phyloP scores from a whole-genome alignment of 805 yeast species.

The Sugiyamaella marilandica region DNA sequence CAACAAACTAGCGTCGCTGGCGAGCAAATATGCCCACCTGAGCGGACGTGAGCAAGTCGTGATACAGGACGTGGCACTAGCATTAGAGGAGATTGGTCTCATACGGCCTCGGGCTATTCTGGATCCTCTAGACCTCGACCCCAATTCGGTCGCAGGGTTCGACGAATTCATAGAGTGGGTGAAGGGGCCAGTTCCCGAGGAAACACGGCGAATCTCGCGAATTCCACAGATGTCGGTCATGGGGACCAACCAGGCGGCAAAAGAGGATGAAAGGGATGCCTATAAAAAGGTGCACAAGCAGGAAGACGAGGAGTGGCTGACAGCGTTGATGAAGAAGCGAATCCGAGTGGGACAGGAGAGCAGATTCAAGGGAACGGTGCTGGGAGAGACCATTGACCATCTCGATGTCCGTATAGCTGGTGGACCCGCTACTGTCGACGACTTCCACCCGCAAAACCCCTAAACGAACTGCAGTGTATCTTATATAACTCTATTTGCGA shows the following conservation, averaged over 20 bases:
- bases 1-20: constrained; percentile 46
- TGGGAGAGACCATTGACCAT: constrained; percentile 13
- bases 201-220: constrained; percentile 35
- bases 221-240: constrained; percentile 4
- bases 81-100: constrained; percentile 59
- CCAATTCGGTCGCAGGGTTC: constrained; percentile 44
- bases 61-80: constrained; percentile 66
- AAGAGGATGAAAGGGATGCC: constrained; percentile 1
- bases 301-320: constrained; percentile 32
- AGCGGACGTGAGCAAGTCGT: constrained; percentile 44
- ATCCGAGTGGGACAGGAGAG: constrained; percentile 33
- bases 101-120: constrained; percentile 53
- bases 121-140: constrained; percentile 51
- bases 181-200: constrained; percentile 41
- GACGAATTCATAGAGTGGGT: constrained; percentile 55
- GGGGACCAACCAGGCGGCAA: not conserved
- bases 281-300: not conserved
- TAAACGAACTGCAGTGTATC: too few relatives aligned
- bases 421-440: constrained; percentile 21
- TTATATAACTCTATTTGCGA: too few relatives aligned
- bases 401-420: constrained; percentile 19
- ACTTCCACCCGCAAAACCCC: constrained; percentile 4
- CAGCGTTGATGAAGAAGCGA: constrained; percentile 29
- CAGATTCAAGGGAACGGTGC: constrained; percentile 30
- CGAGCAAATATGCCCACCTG: constrained; percentile 46